phyloP scores from a whole-genome alignment of 129 eudicot species.

The Escallonia herrerae region DNA sequence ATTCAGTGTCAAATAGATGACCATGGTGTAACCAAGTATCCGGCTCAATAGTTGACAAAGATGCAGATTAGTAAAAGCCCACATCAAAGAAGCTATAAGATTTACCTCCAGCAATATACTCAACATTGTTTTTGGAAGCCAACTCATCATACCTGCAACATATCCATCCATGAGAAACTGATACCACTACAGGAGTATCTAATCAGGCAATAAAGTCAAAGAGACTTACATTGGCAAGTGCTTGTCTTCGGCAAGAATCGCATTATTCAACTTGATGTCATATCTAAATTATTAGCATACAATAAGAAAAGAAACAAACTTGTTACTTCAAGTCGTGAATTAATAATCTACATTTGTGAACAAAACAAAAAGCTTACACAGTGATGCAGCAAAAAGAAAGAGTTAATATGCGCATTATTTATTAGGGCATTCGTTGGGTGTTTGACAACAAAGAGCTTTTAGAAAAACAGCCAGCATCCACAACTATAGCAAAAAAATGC shows the following conservation, averaged over 20 bases:
- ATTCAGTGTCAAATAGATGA: background rate
- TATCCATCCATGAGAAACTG: background rate
- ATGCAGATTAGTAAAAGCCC: background rate
- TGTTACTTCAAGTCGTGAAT: no score
- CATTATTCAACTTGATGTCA: conserved; percentile 68
- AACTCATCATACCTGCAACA: conserved; percentile 69
- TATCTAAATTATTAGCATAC: conserved; percentile 26
- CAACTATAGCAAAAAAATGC: no score
- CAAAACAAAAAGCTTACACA: no score
- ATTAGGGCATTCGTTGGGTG: no score
- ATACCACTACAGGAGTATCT: background rate
- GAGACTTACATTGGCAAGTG: conserved; percentile 80
- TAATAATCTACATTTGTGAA: no score
- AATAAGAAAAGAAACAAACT: background rate
- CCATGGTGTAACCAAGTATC: background rate
- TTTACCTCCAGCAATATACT: conserved; percentile 94
- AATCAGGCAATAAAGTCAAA: background rate
- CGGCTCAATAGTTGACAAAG: background rate
- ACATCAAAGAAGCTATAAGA: background rate
- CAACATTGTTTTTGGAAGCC: conserved; percentile 69
- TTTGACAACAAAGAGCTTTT: no score
- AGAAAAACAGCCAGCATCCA: no score
- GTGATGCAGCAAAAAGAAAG: no score
- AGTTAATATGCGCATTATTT: no score
- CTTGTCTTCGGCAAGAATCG: conserved; percentile 95